phyloP scores from a whole-genome alignment of 2,329 filamentous ascomycete species.

The Trichoderma hamatum region DNA sequence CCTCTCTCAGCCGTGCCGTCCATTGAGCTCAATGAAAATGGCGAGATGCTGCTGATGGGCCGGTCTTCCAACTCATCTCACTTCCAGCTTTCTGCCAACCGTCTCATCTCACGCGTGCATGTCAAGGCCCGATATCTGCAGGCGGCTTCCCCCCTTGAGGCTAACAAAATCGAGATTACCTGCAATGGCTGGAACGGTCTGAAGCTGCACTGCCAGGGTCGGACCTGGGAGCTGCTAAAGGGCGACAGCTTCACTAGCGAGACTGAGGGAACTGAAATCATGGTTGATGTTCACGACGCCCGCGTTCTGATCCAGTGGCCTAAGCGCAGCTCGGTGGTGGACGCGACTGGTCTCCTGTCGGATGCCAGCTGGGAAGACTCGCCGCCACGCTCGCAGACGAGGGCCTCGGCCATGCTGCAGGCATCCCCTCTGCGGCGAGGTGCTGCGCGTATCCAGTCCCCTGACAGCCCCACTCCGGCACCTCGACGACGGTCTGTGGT shows the following conservation, averaged over 20 bases:
- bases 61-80: constrained; percentile 94
- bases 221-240: constrained; percentile 82
- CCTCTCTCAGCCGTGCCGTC: constrained; percentile 84
- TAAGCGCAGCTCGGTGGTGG: constrained; percentile 49
- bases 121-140: constrained; percentile 84
- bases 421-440: constrained; percentile 64
- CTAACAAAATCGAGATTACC: constrained; percentile 81
- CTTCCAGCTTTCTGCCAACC: constrained; percentile 89
- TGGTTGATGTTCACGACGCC: constrained; percentile 92
- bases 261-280: constrained; percentile 84
- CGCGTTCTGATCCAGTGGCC: constrained; percentile 92
- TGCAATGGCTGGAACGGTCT: constrained; percentile 97
- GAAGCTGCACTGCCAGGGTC: constrained; percentile 87
- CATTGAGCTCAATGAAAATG: constrained; percentile 77
- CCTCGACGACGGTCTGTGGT: constrained; percentile 51
- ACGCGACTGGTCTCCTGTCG: constrained; percentile 55
- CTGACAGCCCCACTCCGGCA: constrained; percentile 67
- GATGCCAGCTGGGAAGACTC: constrained; percentile 75
- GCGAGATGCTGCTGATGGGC: constrained; percentile 83
- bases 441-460: constrained; percentile 66
- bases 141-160: constrained; percentile 66
- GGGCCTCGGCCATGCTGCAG: constrained; percentile 47
- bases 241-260: constrained; percentile 89
- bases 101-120: constrained; percentile 90
- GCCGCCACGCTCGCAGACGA: constrained; percentile 45